Evolutionary conservation across 176 grass and related monocot species (phyloP).

Genomic region (Oryza australiensis): DNA sequence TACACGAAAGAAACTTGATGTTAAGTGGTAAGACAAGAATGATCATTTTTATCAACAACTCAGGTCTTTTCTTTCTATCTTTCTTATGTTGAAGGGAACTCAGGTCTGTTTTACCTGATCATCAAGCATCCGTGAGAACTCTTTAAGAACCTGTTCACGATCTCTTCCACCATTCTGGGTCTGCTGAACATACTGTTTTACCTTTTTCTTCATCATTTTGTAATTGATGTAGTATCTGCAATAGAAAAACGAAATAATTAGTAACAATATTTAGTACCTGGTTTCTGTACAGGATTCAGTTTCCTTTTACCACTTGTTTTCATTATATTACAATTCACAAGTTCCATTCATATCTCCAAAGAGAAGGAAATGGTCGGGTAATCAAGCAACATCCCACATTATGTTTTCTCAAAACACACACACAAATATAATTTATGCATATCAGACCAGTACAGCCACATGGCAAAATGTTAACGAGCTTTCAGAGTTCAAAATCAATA

Average conservation of each 20-base stretch:
- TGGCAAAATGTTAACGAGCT: constrained; percentile 1
- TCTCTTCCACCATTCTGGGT: constrained; percentile 54
- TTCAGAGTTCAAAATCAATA: constrained; percentile 26
- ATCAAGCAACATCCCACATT: background rate
- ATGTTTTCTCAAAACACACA: background rate
- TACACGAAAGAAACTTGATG: constrained; percentile 30
- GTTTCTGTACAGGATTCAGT: background rate
- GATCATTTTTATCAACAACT: background rate
- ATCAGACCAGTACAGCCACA: background rate
- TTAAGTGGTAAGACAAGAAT: constrained; percentile 14
- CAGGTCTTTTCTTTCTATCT: too few species aligned
- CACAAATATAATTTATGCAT: background rate
- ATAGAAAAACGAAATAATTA: background rate
- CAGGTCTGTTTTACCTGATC: constrained; percentile 58
- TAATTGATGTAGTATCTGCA: constrained; percentile 93
- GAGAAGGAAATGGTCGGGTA: background rate
- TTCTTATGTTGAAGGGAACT: background rate
- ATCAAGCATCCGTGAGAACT: constrained; percentile 88
- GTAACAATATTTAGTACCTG: background rate
- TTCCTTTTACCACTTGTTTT: background rate
- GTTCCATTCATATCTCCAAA: background rate
- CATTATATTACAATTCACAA: background rate
- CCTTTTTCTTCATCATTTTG: constrained; percentile 99
- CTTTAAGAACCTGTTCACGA: constrained; percentile 67
- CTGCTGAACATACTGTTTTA: constrained; percentile 89